phyloP scores from a whole-genome alignment of 2,329 filamentous ascomycete genomes.

The Samsoniella hepiali region DNA sequence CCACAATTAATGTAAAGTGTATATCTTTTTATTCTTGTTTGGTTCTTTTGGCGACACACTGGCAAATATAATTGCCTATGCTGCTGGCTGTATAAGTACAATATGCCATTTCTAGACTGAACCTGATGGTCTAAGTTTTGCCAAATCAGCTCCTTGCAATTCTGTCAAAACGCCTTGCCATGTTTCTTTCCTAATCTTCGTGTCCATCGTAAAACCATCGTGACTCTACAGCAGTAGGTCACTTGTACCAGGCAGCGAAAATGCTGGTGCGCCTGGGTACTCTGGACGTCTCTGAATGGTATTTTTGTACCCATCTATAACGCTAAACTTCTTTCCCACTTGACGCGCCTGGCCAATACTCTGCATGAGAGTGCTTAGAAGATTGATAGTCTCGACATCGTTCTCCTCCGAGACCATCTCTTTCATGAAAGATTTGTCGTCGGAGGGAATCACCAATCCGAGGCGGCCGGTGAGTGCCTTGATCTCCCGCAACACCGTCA shows the following conservation, averaged over 20 bases:
- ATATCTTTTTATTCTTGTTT: neutral
- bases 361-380: slow-evolving; percentile 73
- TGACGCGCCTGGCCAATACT: slow-evolving; percentile 69
- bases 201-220: neutral
- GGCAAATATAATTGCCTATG: too few relatives aligned
- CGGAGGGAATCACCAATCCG: slow-evolving; percentile 72
- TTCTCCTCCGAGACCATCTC: slow-evolving; percentile 77
- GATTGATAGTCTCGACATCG: slow-evolving; percentile 73
- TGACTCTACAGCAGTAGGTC: slow-evolving; percentile 31
- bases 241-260: slow-evolving; percentile 28
- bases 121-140: neutral
- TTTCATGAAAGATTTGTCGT: slow-evolving; percentile 60
- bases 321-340: slow-evolving; percentile 68
- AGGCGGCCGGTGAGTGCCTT: slow-evolving; percentile 81
- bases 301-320: slow-evolving; percentile 47
- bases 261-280: slow-evolving; percentile 25
- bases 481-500: slow-evolving; percentile 80
- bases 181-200: neutral
- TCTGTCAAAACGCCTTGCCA: slow-evolving; percentile 16
- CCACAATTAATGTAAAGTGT: too few relatives aligned
- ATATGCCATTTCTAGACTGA: neutral
- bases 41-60: too few relatives aligned
- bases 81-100: neutral
- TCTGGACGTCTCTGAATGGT: slow-evolving; percentile 25
- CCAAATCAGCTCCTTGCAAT: slow-evolving; percentile 1